phyloP scores from a whole-genome alignment of 352 stramenopile genomes.

The Thraustochytrium striatum region DNA sequence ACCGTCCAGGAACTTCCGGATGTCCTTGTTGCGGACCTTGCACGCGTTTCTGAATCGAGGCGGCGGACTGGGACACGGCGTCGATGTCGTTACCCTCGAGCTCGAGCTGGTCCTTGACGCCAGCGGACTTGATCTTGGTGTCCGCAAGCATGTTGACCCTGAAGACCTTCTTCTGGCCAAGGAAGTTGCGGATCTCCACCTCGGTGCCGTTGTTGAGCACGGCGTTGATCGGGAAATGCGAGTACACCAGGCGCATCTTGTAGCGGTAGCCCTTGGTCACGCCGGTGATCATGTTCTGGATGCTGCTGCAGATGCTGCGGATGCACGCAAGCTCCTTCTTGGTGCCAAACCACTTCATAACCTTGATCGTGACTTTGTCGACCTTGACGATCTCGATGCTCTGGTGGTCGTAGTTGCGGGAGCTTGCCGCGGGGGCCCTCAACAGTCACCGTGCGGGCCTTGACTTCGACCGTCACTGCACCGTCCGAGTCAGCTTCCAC shows the following conservation, averaged over 20 bases:
- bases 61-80: constrained; percentile 78
- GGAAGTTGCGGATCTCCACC: constrained; percentile 99
- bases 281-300: constrained; percentile 99
- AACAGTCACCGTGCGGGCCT: constrained; percentile 90
- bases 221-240: constrained; percentile 99
- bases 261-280: constrained; percentile 94
- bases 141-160: constrained; percentile 83
- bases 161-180: constrained; percentile 97
- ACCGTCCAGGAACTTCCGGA: constrained; percentile 99
- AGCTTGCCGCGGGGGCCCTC: constrained; percentile 90
- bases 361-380: constrained; percentile 70
- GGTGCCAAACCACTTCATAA: constrained; percentile 98
- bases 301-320: constrained; percentile 95
- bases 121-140: constrained; percentile 70
- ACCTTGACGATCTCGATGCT: constrained; percentile 88
- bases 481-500: neutral
- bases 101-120: constrained; percentile 99
- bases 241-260: constrained; percentile 99
- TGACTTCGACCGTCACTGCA: constrained; percentile 83
- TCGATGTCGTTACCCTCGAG: constrained; percentile 95
- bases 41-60: constrained; percentile 75
- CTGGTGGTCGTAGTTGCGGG: constrained; percentile 94
- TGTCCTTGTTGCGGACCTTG: constrained; percentile 85
- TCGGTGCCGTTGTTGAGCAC: constrained; percentile 69
- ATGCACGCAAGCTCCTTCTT: constrained; percentile 96